Evolutionary conservation across 2,329 filamentous ascomycete species (phyloP).

Genomic region (Cercospora zeina): DNA sequence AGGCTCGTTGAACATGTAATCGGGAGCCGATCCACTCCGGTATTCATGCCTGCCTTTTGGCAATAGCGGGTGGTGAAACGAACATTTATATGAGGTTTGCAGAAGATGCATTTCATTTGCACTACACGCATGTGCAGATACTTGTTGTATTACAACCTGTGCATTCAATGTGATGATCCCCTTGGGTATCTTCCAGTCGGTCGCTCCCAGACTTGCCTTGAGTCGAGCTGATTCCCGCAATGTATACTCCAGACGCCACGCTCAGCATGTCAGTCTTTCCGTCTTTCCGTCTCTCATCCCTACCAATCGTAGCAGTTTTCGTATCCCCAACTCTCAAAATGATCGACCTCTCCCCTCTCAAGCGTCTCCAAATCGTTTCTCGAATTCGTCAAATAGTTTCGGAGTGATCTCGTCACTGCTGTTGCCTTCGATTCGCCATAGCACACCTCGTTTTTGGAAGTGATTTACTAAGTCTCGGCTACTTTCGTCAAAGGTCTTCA

Average conservation of each 20-base stretch:
- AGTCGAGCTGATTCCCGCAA: slow-evolving; percentile 22
- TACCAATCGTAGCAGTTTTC: not conserved
- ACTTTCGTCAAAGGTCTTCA: slow-evolving; percentile 82
- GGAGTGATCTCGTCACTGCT: slow-evolving; percentile 94
- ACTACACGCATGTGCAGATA: not conserved
- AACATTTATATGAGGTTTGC: not conserved
- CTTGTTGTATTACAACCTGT: not conserved
- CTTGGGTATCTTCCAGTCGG: not conserved
- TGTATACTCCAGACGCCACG: slow-evolving; percentile 20
- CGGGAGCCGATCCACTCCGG: too few species aligned
- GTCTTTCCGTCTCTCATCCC: not conserved
- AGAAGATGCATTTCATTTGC: not conserved
- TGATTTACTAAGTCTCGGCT: slow-evolving; percentile 83
- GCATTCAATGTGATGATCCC: not conserved
- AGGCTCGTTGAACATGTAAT: too few species aligned
- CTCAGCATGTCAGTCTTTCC: slow-evolving; percentile 19
- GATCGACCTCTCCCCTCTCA: not conserved
- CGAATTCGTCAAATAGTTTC: slow-evolving; percentile 80
- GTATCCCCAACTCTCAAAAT: not conserved
- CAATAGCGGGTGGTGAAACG: not conserved
- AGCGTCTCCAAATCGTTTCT: slow-evolving; percentile 63
- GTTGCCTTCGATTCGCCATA: slow-evolving; percentile 84
- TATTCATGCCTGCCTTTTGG: not conserved
- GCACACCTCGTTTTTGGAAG: slow-evolving; percentile 78
- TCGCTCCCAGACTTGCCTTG: slow-evolving; percentile 11